A percentile compares a stretch with the other conserved stretches of the same genome.
Conservation (phyloP, 2,329 filamentous ascomycete species). For the Didymosphaeria variabile region DNA sequence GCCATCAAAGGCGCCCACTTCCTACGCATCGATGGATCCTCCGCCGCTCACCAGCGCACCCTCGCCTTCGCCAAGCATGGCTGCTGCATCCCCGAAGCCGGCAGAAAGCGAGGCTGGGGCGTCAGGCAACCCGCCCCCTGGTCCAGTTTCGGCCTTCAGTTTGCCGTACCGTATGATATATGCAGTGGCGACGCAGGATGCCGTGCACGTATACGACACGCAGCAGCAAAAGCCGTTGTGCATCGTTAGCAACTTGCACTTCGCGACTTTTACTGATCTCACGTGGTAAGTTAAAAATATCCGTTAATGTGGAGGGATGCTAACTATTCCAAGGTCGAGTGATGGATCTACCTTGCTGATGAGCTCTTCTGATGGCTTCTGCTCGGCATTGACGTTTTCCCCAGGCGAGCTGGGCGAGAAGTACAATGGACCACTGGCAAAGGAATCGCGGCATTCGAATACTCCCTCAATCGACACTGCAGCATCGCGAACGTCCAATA, state of each 20-base stretch:
- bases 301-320: background rate
- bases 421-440: conserved; percentile 72
- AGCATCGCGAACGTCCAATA: conserved; percentile 60
- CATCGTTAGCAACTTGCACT: conserved; percentile 95
- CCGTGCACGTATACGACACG: conserved; percentile 93
- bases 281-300: conserved; percentile 74
- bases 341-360: conserved; percentile 85
- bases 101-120: conserved; percentile 62
- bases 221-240: conserved; percentile 94
- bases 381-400: conserved; percentile 86
- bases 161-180: conserved; percentile 95
- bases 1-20: conserved; percentile 63
- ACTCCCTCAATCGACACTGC: conserved; percentile 55
- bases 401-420: conserved; percentile 84
- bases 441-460: conserved; percentile 36
- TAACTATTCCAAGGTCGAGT: conserved; percentile 66
- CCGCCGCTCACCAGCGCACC: conserved; percentile 71
- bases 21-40: conserved; percentile 80
- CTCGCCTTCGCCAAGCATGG: conserved; percentile 57
- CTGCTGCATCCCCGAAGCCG: conserved; percentile 63
- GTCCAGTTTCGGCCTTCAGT: conserved; percentile 73
- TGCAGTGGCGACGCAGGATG: conserved; percentile 95
- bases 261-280: conserved; percentile 95
- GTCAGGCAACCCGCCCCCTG: conserved; percentile 61
- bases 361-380: conserved; percentile 98